These are phyloP conservation scores for Stephanodiscus triporus DNA, from an alignment of 108 stramenopile species.

Conservation along the genomic window DNA sequence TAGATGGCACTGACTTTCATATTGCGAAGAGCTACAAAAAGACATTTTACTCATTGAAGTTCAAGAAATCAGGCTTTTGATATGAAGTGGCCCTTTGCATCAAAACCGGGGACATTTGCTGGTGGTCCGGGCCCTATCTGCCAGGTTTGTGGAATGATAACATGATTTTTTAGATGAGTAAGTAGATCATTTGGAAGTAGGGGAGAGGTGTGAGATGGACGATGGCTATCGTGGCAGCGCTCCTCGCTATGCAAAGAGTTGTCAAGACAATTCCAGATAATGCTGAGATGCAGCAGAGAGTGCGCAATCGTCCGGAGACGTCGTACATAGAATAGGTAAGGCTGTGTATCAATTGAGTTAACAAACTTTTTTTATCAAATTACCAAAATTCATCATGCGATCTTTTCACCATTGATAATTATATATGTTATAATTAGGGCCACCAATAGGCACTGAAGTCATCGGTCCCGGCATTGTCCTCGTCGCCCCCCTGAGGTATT, in stretches of 20 bases:
- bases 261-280: too few relatives aligned
- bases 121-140: slow-evolving; percentile 36
- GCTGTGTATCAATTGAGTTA: too few relatives aligned
- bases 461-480: too few relatives aligned
- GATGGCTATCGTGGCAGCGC: slow-evolving; percentile 30
- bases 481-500: too few relatives aligned
- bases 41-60: slow-evolving; percentile 24
- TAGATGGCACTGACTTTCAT: slow-evolving; percentile 27
- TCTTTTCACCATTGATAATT: too few relatives aligned
- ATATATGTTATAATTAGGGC: too few relatives aligned
- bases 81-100: slow-evolving; percentile 42
- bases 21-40: slow-evolving; percentile 8
- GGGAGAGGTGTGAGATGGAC: slow-evolving; percentile 37
- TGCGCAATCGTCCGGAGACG: slow-evolving; percentile 15
- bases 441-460: too few relatives aligned
- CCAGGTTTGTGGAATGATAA: slow-evolving; percentile 26
- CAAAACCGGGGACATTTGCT: slow-evolving; percentile 29
- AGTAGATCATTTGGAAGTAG: slow-evolving; percentile 7
- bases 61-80: slow-evolving; percentile 22
- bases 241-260: slow-evolving; percentile 1
- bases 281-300: slow-evolving; percentile 5
- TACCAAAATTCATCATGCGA: too few relatives aligned
- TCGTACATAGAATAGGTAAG: too few relatives aligned
- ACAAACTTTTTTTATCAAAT: too few relatives aligned
- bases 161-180: slow-evolving; percentile 22